A percentile compares a stretch with the other conserved stretches of the same genome.
These are phyloP conservation scores for Corchorus capsularis DNA, from an alignment of 345 rosid species.

Conservation along the genomic window DNA sequence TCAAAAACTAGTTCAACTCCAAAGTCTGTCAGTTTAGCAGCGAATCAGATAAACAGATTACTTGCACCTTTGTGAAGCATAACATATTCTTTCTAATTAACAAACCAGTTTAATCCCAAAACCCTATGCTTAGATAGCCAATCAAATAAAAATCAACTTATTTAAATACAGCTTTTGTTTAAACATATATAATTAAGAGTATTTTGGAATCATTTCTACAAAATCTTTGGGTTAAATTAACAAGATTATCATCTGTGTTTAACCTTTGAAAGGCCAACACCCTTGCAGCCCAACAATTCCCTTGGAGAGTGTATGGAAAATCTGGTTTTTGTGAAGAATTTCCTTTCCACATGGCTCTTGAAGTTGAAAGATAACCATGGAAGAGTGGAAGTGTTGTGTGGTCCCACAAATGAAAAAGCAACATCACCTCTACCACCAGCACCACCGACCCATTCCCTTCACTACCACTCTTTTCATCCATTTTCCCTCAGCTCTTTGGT, in stretches of 20 bases:
- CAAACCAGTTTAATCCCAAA: conserved; percentile 13
- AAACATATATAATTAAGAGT: conserved; percentile 21
- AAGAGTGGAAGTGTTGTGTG: neutral
- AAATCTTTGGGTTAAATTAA: conserved; percentile 5
- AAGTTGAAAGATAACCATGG: conserved; percentile 16
- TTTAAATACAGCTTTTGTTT: conserved; percentile 7
- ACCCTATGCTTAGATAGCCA: conserved; percentile 14
- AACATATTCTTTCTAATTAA: conserved; percentile 13
- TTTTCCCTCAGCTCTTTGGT: conserved; percentile 19
- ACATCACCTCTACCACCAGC: conserved; percentile 17
- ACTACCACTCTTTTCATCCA: conserved; percentile 40
- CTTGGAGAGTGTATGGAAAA: conserved; percentile 11
- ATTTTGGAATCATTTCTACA: conserved; percentile 33
- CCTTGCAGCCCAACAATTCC: conserved; percentile 33
- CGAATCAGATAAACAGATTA: conserved; percentile 10
- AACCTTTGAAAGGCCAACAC: conserved; percentile 24
- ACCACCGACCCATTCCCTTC: conserved; percentile 35
- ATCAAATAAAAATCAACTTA: conserved; percentile 11
- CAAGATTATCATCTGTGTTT: conserved; percentile 30
- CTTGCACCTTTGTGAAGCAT: conserved; percentile 18
- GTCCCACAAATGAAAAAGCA: conserved; percentile 22
- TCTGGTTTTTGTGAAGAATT: conserved; percentile 20
- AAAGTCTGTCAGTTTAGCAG: conserved; percentile 1
- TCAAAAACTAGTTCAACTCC: conserved; percentile 16
- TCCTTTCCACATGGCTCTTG: conserved; percentile 31